Evolutionary conservation across 257 asterid species (phyloP), one percentile per base, ranked within the genome.

Genomic region (Cynanchum wilfordii): DNA sequence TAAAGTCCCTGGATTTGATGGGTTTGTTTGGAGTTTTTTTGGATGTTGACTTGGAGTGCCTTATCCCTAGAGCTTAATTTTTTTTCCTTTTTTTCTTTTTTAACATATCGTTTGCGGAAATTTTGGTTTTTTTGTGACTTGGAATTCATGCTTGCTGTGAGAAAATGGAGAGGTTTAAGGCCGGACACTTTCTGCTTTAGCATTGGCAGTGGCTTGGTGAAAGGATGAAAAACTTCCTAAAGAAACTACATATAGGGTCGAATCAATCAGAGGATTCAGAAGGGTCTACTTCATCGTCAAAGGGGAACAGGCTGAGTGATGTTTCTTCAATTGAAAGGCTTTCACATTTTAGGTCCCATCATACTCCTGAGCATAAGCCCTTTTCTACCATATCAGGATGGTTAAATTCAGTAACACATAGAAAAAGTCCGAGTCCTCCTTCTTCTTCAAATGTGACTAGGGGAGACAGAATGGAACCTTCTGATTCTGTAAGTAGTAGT

Each of bases 331-430:
- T 81, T 51, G 90, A 82, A 16, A 82, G 78, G 86, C 40, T 79
- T 72, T 77, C 89, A 38, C 76, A 84, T 70, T 84, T 89, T 10
- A 88, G 83, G 83, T 79, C 82, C 58, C 76, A 69, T 60, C 79
- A 76, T n/a, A 74, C 73, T 56, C 70, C 97, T 36, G 98, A 93
- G 73, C 76, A 84, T 62, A 89, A 88, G 65, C 86, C 97, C 62
- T 87, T 91, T 84, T 85, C 96, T 36, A 71, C 90, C 74, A 88
- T 94, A 69, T 92, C 97, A 2, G 98, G 98, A 51, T 94, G 98
- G 98, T 81, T 94, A 79, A 94, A 85, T 82, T 88, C 96, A 65
- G 97, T 91, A 54, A 79, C 89, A 20, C 80, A 86, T 71, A 86
- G 89, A 81, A 85, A 80, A 75, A 87, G 86, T 77, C 86, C 93